Evolutionary conservation across 441 rosid species (phyloP).

Genomic region (Eutrema salsugineum): DNA sequence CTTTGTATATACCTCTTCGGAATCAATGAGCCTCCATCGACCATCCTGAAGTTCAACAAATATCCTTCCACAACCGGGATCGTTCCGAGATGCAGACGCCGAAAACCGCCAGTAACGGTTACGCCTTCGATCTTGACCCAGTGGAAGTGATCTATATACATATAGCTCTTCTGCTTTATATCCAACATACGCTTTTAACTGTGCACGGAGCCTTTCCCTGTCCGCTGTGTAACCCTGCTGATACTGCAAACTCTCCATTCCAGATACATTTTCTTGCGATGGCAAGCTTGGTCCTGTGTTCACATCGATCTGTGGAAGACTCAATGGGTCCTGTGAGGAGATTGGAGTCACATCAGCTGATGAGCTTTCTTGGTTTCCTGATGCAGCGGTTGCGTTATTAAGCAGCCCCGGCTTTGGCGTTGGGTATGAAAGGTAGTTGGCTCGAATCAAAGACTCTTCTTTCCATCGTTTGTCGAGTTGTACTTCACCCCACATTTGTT

Average conservation of each 20-base stretch:
- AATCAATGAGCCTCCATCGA: constrained; percentile 79
- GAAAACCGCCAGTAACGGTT: constrained; percentile 85
- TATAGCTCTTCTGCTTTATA: constrained; percentile 80
- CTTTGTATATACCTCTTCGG: constrained; percentile 51
- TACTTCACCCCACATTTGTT: constrained; percentile 89
- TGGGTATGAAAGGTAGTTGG: constrained; percentile 42
- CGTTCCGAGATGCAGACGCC: constrained; percentile 60
- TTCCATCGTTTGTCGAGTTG: constrained; percentile 90
- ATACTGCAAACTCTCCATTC: constrained; percentile 46
- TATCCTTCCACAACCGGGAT: constrained; percentile 85
- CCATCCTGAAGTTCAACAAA: constrained; percentile 74
- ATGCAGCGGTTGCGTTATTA: constrained; percentile 31
- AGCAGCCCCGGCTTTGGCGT: constrained; percentile 45
- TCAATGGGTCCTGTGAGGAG: constrained; percentile 34
- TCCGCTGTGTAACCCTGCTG: constrained; percentile 65
- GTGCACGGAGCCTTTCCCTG: constrained; percentile 66
- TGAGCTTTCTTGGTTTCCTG: constrained; percentile 53
- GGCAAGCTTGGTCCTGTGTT: constrained; percentile 50
- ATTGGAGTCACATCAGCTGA: constrained; percentile 37
- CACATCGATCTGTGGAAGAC: constrained; percentile 35
- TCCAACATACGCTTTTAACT: constrained; percentile 68
- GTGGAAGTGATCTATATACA: constrained; percentile 75
- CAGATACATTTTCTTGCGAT: constrained; percentile 51
- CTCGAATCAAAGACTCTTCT: constrained; percentile 59
- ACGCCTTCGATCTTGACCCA: constrained; percentile 87